Conservation (phyloP, 2,329 filamentous ascomycete species). For the Fonsecaea monophora region DNA sequence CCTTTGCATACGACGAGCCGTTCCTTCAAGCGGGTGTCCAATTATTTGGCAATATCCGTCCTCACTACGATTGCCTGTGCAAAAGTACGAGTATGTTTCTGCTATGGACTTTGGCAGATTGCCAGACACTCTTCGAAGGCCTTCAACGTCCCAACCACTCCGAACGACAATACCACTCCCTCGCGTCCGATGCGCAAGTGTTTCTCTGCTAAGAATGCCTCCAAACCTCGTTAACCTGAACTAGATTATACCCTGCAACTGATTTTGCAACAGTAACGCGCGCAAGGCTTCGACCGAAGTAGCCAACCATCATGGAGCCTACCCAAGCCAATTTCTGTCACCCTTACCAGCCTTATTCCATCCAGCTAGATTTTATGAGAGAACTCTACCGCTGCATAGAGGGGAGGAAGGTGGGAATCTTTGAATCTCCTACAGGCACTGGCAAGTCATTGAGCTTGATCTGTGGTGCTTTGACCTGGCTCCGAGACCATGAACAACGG, state of each 20-base stretch:
- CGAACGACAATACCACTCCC: background rate
- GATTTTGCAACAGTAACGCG: background rate
- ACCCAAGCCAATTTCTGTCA: slow-evolving; percentile 73
- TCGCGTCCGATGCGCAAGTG: background rate
- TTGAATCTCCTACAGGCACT: slow-evolving; percentile 92
- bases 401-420: slow-evolving; percentile 79
- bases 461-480: slow-evolving; percentile 86
- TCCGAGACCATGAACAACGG: slow-evolving; percentile 76
- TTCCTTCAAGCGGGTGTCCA: background rate
- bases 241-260: background rate
- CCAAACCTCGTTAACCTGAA: background rate
- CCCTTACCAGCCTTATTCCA: slow-evolving; percentile 84
- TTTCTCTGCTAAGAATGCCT: background rate
- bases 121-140: background rate
- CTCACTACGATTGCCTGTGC: background rate
- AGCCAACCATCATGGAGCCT: slow-evolving; percentile 44
- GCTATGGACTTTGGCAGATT: background rate
- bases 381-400: slow-evolving; percentile 80
- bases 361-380: slow-evolving; percentile 87
- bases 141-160: background rate
- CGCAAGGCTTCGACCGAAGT: background rate
- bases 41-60: background rate
- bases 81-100: background rate
- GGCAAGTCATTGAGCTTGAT: slow-evolving; percentile 93
- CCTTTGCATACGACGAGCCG: background rate